Evolutionary conservation across 2,329 filamentous ascomycete species (phyloP).

Genomic region (Aspergillus sergii): DNA sequence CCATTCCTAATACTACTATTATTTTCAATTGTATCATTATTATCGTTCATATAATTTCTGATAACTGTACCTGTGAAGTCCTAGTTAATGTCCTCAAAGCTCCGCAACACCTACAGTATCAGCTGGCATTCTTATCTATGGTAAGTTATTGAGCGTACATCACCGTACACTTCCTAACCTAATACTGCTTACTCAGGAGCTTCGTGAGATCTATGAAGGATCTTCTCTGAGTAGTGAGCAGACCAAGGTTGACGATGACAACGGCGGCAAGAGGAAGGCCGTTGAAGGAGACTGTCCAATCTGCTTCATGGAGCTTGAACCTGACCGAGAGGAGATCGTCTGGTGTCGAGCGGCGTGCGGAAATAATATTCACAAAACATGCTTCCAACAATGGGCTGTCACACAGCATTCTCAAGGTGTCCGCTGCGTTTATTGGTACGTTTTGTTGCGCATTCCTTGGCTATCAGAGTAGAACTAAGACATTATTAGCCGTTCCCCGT

Average conservation of each 20-base stretch:
- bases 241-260: constrained; percentile 32
- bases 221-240: constrained; percentile 54
- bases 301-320: constrained; percentile 60
- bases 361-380: constrained; percentile 63
- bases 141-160: constrained; percentile 28
- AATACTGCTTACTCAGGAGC: constrained; percentile 45
- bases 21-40: constrained; percentile 15
- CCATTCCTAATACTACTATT: constrained; percentile 7
- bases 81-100: constrained; percentile 62
- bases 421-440: constrained; percentile 51
- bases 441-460: background rate
- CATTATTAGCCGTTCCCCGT: constrained; percentile 42
- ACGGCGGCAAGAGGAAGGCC: constrained; percentile 57
- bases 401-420: constrained; percentile 36
- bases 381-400: constrained; percentile 58
- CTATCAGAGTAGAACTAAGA: background rate
- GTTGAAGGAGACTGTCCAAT: constrained; percentile 66
- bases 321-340: constrained; percentile 49
- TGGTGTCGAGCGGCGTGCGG: constrained; percentile 65
- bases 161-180: background rate
- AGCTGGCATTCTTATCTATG: constrained; percentile 60
- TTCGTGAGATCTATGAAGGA: constrained; percentile 57
- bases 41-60: constrained; percentile 8
- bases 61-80: constrained; percentile 42
- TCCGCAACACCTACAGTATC: constrained; percentile 58